Evolutionary conservation across 345 rosid genomes (phyloP), one percentile per base, ranked within the genome.

Genomic region (Citrus maxima): DNA sequence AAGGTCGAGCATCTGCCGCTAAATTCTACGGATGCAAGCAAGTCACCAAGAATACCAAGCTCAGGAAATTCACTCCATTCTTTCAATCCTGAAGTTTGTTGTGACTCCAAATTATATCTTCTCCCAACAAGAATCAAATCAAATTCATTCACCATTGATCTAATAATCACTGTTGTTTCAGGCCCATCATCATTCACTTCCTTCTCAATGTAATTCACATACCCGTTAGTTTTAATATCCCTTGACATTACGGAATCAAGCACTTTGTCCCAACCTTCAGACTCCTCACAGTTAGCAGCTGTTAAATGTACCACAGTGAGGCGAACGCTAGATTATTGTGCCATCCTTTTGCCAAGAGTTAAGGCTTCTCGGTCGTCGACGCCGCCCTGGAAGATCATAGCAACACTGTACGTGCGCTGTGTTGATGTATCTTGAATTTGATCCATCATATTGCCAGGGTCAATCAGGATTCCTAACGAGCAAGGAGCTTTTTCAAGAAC

Each of bases 51-150:
- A n/a, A 86, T 10, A 25, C 96, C 96, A 42, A 93, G 83, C 78
- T 93, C 96, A 0, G 93, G 89, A 63, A 86, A 77, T 74, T 93
- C 98, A 64, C 80, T 88, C 96, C 96, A 93, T 78, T 86, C 77
- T 1, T 63, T 79, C 40, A 91, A 81, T 0, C 95, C 95, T 0
- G 70, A 60, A 8, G 85, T 87, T 67, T 88, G 88, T 5, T 80
- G 68, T 3, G 70, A 80, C 3, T 65, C 74, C 2, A 82, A 62
- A 1, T 84, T 86, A 7, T 78, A 71, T 19, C 88, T 81, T 80
- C 93, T 85, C 49, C 97, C 97, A 4, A 87, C 87, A 1, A 93
- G 75, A 58, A 91, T 79, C 55, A 91, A 81, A 54, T 91, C 84
- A 22, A 76, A 83, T 1, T 76, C 82, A 22, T 77, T 76, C 19